Base-by-base conservation (phyloP, 352 stramenopile species). In the Albugo candida region DNA sequence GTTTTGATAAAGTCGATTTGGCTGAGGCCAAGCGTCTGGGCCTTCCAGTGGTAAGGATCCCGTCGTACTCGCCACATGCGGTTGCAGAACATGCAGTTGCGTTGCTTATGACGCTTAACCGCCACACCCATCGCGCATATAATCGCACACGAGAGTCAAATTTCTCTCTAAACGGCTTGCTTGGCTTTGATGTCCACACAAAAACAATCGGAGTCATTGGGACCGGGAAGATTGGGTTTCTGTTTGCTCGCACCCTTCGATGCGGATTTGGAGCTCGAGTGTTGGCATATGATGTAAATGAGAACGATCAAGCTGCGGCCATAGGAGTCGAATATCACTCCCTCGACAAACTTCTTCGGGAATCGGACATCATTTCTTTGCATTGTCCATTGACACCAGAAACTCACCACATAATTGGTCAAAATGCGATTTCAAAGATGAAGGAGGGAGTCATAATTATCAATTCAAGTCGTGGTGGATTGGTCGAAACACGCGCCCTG, bases 401-500 rank as follows among this genome's bases (percentile, higher is more conserved):
- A 8, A 96, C 81, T 0, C 69, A 72, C 18, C 81, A 96, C 59
- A 74, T 75, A 14, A 78, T 95, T 49, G 87, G 92, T 52, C 58
- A 67, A 11, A 60, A 78, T 20, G 78, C 72, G 43, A 73, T 96
- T 41, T 54, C 59, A 11, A 75, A 86, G 60, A 86, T 96, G 61
- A 94, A 94, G 61, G 52, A 84, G 13, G 63, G 70, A 13, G 79
- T 94, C 2, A 76, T 91, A 53, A 55, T 96, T 11, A 93, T 96
- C 55, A 96, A 95, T 56, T 93, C 81, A 12, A 84, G 71, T 20
- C 81, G 82, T 48, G 83, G 85, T 44, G 81, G 74, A 13, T 56
- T 95, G 6, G 75, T 95, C 35, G 73, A 94, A 53, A 94, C 80
- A 13, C 67, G 65, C 11, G 73, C 79, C 5, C 56, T 96, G 0